phyloP scores from a whole-genome alignment of 805 yeast genomes.

The Zygoascus flipseniorum region DNA sequence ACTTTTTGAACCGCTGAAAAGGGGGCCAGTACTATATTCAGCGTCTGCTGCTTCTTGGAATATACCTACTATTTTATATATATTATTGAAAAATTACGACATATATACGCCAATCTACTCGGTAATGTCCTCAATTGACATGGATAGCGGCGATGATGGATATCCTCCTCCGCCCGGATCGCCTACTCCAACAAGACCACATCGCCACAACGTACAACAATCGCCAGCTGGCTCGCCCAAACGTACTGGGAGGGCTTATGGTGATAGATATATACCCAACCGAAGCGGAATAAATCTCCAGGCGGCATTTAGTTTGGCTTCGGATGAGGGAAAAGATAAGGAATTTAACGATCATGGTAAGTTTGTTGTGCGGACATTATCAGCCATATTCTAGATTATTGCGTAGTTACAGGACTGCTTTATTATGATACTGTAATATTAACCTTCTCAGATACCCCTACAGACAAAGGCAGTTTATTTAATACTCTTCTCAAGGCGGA shows the following conservation, averaged over 20 bases:
- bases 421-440: background rate
- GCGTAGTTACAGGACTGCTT: background rate
- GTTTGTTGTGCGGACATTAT: background rate
- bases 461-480: constrained; percentile 57
- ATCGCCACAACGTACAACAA: background rate
- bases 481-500: constrained; percentile 74
- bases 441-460: constrained; percentile 31
- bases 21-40: no score
- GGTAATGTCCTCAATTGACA: background rate
- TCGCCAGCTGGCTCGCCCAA: constrained; percentile 22
- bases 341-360: constrained; percentile 30
- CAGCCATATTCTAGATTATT: background rate
- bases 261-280: constrained; percentile 83
- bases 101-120: background rate
- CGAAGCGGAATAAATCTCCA: constrained; percentile 81
- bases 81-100: background rate
- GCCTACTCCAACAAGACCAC: constrained; percentile 14
- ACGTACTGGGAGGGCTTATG: constrained; percentile 40
- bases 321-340: constrained; percentile 29
- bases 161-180: constrained; percentile 12
- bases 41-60: no score
- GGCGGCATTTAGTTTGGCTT: constrained; percentile 63
- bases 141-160: background rate
- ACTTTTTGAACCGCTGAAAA: no score
- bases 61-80: background rate